Percentiles rank a stretch among this genome's conserved stretches.
Conservation (phyloP, 2,329 filamentous ascomycete genomes). For the Domatiomyces catenatus region DNA sequence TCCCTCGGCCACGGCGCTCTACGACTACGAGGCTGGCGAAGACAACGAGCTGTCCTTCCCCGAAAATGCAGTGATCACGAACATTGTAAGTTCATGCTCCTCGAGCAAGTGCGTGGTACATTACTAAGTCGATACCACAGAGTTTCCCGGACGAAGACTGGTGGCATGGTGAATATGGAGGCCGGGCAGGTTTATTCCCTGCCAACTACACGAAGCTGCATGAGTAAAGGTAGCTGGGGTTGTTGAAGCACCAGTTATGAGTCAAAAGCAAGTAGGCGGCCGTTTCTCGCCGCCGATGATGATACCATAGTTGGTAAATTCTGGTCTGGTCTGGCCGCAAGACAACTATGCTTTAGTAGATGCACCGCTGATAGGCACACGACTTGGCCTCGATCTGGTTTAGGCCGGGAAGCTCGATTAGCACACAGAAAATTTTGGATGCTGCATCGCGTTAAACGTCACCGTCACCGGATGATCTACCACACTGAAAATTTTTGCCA, state of each 20-base stretch:
- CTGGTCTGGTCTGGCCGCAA: too few species aligned
- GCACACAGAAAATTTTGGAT: not conserved
- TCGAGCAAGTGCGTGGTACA: not conserved
- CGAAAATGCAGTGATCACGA: slow-evolving; percentile 67
- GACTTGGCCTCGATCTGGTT: not conserved
- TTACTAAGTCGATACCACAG: slow-evolving; percentile 28
- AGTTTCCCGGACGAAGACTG: slow-evolving; percentile 98
- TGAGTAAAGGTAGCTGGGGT: slow-evolving; percentile 14
- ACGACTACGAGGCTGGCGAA: slow-evolving; percentile 94
- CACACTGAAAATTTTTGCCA: not conserved
- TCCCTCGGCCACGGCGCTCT: slow-evolving; percentile 67
- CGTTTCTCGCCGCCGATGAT: not conserved
- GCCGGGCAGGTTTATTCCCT: slow-evolving; percentile 65
- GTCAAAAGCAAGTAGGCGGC: not conserved
- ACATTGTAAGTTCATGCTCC: slow-evolving; percentile 46
- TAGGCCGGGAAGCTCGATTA: not conserved
- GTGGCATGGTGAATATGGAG: slow-evolving; percentile 84
- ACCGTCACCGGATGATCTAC: not conserved
- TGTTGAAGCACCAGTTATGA: not conserved
- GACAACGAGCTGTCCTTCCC: slow-evolving; percentile 80
- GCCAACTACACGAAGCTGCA: slow-evolving; percentile 35
- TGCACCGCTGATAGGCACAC: not conserved
- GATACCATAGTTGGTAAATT: not conserved
- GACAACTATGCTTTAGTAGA: not conserved
- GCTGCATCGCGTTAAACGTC: not conserved